Conservation (phyloP, 257 asterid genomes). For the Parsonsia alboflavescens region DNA sequence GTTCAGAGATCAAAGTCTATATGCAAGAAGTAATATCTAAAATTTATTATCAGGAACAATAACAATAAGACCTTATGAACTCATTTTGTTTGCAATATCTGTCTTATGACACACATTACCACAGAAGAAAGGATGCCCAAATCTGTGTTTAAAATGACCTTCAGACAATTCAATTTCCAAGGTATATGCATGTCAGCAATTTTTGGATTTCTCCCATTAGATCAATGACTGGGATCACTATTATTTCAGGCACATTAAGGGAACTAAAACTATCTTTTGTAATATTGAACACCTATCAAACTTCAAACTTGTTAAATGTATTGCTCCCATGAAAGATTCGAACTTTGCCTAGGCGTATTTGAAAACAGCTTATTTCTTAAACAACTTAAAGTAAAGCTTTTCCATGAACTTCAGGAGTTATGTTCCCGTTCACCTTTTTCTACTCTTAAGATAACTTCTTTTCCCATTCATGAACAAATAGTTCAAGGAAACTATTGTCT, state of each 20-base stretch:
- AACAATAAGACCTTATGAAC: neutral
- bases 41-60: neutral
- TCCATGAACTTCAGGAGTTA: neutral
- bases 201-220: neutral
- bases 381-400: no score
- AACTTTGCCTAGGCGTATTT: neutral
- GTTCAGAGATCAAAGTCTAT: neutral
- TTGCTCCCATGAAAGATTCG: neutral
- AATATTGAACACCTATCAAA: neutral
- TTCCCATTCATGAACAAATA: neutral
- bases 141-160: neutral
- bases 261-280: no score
- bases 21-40: neutral
- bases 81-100: neutral
- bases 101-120: neutral
- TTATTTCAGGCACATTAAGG: neutral
- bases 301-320: neutral
- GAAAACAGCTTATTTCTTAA: no score
- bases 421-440: neutral
- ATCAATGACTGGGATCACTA: neutral
- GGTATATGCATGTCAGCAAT: neutral
- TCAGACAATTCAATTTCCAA: neutral
- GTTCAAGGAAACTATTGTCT: neutral
- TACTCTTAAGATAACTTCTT: neutral
- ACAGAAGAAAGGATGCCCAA: neutral